A percentile compares a stretch with the other conserved stretches of the same genome.
Evolutionary conservation across 2,329 filamentous ascomycete genomes (phyloP).

Genomic region (Incumbomyces delicatus): DNA sequence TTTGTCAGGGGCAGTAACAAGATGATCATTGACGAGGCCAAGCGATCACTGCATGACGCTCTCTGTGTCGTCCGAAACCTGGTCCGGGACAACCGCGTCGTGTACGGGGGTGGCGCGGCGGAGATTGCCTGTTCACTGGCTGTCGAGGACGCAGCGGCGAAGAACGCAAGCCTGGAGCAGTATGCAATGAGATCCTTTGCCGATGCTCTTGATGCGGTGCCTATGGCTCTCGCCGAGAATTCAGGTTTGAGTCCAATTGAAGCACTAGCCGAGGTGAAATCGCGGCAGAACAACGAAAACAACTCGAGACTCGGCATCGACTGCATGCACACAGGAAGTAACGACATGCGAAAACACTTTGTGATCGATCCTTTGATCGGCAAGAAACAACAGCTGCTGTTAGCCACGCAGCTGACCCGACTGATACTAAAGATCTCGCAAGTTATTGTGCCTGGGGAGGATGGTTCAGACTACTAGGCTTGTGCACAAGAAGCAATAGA

Average conservation of each 20-base stretch:
- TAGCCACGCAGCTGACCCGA: constrained; percentile 92
- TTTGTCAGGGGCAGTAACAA: constrained; percentile 98
- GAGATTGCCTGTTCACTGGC: constrained; percentile 96
- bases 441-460: constrained; percentile 80
- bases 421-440: constrained; percentile 96
- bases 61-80: constrained; percentile 96
- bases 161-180: constrained; percentile 94
- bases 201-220: constrained; percentile 84
- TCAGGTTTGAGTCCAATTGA: constrained; percentile 93
- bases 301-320: constrained; percentile 78
- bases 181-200: constrained; percentile 98
- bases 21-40: constrained; percentile 99
- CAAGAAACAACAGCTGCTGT: constrained; percentile 91
- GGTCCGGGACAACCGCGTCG: constrained; percentile 89
- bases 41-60: constrained; percentile 92
- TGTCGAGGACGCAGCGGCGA: constrained; percentile 86
- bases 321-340: constrained; percentile 92
- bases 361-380: constrained; percentile 97
- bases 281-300: constrained; percentile 83
- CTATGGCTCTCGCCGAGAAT: constrained; percentile 96
- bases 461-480: constrained; percentile 73
- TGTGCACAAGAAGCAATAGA: background rate
- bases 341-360: constrained; percentile 80
- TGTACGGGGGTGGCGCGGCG: constrained; percentile 92
- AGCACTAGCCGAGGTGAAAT: constrained; percentile 89